A percentile compares a stretch with the other conserved stretches of the same genome.
These are phyloP conservation scores for Fomitopsis betulina DNA, from an alignment of 1,284 basidiomycete genomes.

Conservation along the genomic window DNA sequence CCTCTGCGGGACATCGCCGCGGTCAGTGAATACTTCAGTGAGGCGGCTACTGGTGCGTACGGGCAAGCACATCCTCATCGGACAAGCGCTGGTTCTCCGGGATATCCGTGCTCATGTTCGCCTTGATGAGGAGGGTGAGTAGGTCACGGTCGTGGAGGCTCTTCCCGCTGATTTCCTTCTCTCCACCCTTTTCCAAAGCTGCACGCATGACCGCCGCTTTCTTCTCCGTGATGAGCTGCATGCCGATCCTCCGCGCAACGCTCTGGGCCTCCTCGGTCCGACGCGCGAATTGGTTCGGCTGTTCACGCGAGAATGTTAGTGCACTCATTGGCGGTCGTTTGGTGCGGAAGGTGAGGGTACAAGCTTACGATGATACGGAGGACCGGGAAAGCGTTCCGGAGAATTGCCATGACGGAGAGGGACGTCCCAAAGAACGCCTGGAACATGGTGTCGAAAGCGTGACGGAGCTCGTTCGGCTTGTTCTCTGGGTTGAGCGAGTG, in stretches of 20 bases:
- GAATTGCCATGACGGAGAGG: neutral
- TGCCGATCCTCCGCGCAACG: slow-evolving; percentile 32
- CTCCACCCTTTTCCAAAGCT: slow-evolving; percentile 4
- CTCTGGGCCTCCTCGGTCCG: slow-evolving; percentile 18
- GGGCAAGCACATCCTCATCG: slow-evolving; percentile 53
- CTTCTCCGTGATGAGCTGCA: slow-evolving; percentile 35
- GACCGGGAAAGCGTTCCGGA: slow-evolving; percentile 3
- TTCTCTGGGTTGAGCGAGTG: slow-evolving; percentile 28
- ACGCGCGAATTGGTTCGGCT: slow-evolving; percentile 27
- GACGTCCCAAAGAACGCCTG: neutral
- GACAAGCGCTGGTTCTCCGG: slow-evolving; percentile 39
- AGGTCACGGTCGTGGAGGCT: slow-evolving; percentile 22
- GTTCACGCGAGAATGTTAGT: neutral
- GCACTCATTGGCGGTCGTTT: no score
- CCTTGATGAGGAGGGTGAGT: slow-evolving; percentile 34
- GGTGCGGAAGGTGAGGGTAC: neutral
- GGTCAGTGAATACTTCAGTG: neutral
- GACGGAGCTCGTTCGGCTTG: slow-evolving; percentile 33
- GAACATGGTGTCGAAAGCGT: slow-evolving; percentile 31
- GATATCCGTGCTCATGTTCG: slow-evolving; percentile 45
- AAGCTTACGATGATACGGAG: slow-evolving; percentile 13
- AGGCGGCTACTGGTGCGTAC: slow-evolving; percentile 31
- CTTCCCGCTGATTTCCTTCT: slow-evolving; percentile 18
- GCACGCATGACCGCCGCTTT: slow-evolving; percentile 26
- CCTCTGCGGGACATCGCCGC: slow-evolving; percentile 1